Evolutionary conservation across 495 filamentous ascomycete species (phyloP).

Genomic region (Podospora comata): DNA sequence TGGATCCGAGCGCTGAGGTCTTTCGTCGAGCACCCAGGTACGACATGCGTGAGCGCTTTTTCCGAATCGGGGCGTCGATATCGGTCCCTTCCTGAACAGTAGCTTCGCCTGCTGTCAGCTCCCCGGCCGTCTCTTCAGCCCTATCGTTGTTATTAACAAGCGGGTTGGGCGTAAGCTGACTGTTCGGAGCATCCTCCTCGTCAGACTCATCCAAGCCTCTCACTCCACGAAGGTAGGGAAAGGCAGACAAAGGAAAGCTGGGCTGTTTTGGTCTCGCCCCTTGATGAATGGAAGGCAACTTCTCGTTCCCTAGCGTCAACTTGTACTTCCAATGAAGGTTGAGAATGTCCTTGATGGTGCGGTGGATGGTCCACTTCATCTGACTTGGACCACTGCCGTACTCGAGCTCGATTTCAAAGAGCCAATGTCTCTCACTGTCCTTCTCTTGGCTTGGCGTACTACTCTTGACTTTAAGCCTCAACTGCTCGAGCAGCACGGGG

Average conservation of each 20-base stretch:
- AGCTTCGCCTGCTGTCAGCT: constrained; percentile 38
- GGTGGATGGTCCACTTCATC: constrained; percentile 95
- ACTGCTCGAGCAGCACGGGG: constrained; percentile 89
- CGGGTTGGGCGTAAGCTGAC: constrained; percentile 19
- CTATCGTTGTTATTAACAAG: constrained; percentile 39
- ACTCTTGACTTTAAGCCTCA: constrained; percentile 83
- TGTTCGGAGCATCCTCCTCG: constrained; percentile 63
- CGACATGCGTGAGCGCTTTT: constrained; percentile 65
- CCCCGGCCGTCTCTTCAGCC: constrained; percentile 51
- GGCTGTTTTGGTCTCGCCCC: constrained; percentile 66
- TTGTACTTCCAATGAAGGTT: constrained; percentile 94
- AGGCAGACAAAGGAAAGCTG: constrained; percentile 83
- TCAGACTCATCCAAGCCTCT: constrained; percentile 77
- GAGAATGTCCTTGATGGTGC: constrained; percentile 82
- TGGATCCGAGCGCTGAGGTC: constrained; percentile 32
- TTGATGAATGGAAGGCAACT: constrained; percentile 52
- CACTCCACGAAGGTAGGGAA: constrained; percentile 83
- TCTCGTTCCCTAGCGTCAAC: constrained; percentile 73
- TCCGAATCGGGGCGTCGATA: constrained; percentile 43
- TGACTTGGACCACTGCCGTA: constrained; percentile 93
- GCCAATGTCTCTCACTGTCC: constrained; percentile 72
- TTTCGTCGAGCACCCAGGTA: constrained; percentile 36
- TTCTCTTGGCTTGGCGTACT: constrained; percentile 60
- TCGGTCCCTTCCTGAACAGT: constrained; percentile 43
- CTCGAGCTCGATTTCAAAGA: constrained; percentile 90